These are phyloP conservation scores for Jamesozyma hellenica DNA, from an alignment of 805 yeast genomes.

Conservation along the genomic window DNA sequence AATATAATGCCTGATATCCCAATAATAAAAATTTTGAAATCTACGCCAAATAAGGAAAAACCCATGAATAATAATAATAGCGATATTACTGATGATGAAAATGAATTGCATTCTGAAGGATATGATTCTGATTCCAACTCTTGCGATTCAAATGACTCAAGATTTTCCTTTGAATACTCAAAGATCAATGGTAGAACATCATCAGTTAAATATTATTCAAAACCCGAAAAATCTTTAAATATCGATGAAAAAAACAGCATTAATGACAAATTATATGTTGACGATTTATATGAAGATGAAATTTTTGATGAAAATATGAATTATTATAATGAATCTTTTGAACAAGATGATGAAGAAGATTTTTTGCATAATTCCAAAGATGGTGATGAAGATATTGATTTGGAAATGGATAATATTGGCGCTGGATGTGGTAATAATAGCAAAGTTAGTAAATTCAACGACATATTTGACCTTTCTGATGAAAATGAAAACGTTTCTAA, in stretches of 20 bases:
- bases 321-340: conserved; percentile 18
- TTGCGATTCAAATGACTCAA: conserved; percentile 18
- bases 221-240: conserved; percentile 15
- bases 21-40: conserved; percentile 3
- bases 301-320: conserved; percentile 36
- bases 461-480: conserved; percentile 2
- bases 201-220: conserved; percentile 42
- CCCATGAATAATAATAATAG: not conserved
- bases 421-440: not conserved
- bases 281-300: conserved; percentile 33
- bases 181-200: conserved; percentile 40
- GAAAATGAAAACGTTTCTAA: conserved; percentile 1
- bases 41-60: not conserved
- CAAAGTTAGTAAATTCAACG: not conserved
- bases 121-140: conserved; percentile 13
- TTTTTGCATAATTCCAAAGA: conserved; percentile 13
- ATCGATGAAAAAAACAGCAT: conserved; percentile 8
- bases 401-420: not conserved
- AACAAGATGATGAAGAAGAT: conserved; percentile 1
- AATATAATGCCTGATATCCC: not conserved
- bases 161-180: conserved; percentile 43
- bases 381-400: conserved; percentile 18
- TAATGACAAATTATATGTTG: conserved; percentile 25
- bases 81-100: conserved; percentile 1
- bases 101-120: conserved; percentile 1